Base-by-base conservation (phyloP, 805 yeast genomes). In the Yamadazyma phyllophila region DNA sequence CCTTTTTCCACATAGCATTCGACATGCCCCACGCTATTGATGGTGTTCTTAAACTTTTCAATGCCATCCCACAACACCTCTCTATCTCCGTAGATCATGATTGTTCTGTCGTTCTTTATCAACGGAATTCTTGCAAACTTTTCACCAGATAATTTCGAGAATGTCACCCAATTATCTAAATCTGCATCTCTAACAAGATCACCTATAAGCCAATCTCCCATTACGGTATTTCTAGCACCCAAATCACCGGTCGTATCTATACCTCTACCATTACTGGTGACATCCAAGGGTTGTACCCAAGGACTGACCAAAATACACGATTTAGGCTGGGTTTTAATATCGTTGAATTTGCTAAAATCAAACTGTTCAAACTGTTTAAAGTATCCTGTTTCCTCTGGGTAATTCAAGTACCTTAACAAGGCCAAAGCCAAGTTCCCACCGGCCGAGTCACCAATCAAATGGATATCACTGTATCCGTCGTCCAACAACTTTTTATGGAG, bases 391-490 rank as follows among this genome's bases (percentile, higher is more conserved):
- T 64, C 69, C 26, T 62, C 60, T 1, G 67, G 69, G 45, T 66
- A 65, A 12, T 66, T 62, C 26, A 64, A 47, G 49, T 49, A 52
- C 45, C 66, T 53, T 11, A 51, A 41, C 8, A 53, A 10, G n/a
- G 52, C 45, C 14, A 51, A n/a, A 2, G 62, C 53, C 48, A 71
- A 59, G 49, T 70, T 61, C 1, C 71, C 75, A 24, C 76, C 76
- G 8, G 75, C 75, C 1, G 74, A 69, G 50, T 71, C 76, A 2
- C 76, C 76, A 51, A 71, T 49, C 4, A 71, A 53, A 10, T 59
- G 58, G 13, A 71, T 56, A 39, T 69, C 67, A 12, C 52, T 44
- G 41, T 53, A 50, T 1, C 65, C 62, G 11, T 55, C 63, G 0
- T 42, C 37, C 20, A 59, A 44, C 16, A 65, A 52, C 14, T 44